These are phyloP conservation scores for Chytriomyces sp. DNA, from an alignment of 192 early-diverging fungal genomes.

Conservation along the genomic window DNA sequence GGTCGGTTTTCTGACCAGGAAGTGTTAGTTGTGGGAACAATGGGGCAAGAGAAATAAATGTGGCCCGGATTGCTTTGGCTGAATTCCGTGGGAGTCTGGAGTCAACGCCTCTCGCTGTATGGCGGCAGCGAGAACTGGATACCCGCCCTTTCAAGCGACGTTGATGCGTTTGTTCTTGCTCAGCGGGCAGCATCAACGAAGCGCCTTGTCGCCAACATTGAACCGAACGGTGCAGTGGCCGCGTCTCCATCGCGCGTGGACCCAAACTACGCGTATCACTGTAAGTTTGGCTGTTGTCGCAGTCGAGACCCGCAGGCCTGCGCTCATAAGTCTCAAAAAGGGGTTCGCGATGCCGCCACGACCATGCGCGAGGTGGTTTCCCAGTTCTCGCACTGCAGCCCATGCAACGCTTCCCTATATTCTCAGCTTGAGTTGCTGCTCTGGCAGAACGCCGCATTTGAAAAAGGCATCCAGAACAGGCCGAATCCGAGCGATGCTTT, in stretches of 20 bases:
- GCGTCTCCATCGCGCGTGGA: constrained; percentile 21
- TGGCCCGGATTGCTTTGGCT: neutral
- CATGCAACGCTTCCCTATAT: constrained; percentile 5
- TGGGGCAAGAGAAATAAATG: no score
- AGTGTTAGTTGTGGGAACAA: no score
- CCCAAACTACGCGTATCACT: constrained; percentile 77
- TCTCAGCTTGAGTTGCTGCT: constrained; percentile 34
- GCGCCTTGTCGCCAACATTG: constrained; percentile 27
- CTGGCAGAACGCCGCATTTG: constrained; percentile 45
- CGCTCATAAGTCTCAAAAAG: neutral
- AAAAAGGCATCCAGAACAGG: constrained; percentile 19
- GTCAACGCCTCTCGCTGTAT: no score
- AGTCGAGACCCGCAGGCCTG: neutral
- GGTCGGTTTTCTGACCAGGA: neutral
- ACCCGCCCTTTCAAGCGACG: no score
- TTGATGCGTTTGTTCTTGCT: no score
- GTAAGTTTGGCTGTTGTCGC: constrained; percentile 49
- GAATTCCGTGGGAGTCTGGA: neutral
- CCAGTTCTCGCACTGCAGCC: constrained; percentile 32
- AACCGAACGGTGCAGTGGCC: constrained; percentile 13
- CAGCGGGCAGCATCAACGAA: neutral
- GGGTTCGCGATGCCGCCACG: constrained; percentile 61
- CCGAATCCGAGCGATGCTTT: neutral
- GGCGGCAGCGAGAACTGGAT: no score
- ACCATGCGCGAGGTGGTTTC: no score